Evolutionary conservation across 2,329 filamentous ascomycete species (phyloP).

Genomic region (Penicillium vulpinum): DNA sequence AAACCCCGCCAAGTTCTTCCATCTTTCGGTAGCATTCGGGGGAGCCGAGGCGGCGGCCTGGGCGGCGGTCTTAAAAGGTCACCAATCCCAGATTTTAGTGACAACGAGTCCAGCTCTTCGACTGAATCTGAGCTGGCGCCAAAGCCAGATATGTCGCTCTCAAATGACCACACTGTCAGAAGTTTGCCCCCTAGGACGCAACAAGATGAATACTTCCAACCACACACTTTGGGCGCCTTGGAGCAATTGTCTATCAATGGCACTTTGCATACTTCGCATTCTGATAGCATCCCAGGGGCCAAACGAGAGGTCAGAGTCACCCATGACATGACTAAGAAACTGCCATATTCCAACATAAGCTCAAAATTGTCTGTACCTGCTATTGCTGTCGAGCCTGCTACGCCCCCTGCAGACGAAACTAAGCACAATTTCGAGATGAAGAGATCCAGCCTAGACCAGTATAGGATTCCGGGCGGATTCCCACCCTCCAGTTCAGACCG

Average conservation of each 20-base stretch:
- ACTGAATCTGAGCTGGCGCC: constrained; percentile 49
- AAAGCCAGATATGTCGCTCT: constrained; percentile 34
- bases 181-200: constrained; percentile 49
- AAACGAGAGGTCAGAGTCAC: constrained; percentile 10
- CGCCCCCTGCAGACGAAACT: constrained; percentile 45
- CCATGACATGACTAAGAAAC: constrained; percentile 5
- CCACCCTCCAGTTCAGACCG: constrained; percentile 40
- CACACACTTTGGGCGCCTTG: constrained; percentile 7
- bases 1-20: constrained; percentile 61
- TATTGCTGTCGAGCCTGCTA: constrained; percentile 50
- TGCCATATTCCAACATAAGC: constrained; percentile 7
- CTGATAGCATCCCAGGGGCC: background rate
- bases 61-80: constrained; percentile 27
- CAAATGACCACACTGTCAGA: constrained; percentile 55
- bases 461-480: constrained; percentile 62
- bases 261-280: background rate
- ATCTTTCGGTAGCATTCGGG: constrained; percentile 63
- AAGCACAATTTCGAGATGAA: constrained; percentile 24
- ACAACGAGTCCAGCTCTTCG: constrained; percentile 35
- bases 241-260: constrained; percentile 18
- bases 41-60: constrained; percentile 38
- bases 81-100: constrained; percentile 25
- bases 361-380: constrained; percentile 37
- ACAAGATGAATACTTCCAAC: constrained; percentile 4
- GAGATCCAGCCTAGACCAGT: constrained; percentile 41